These are phyloP conservation scores for Meredithiella fracta DNA, from an alignment of 2,329 filamentous ascomycete genomes.

Conservation along the genomic window DNA sequence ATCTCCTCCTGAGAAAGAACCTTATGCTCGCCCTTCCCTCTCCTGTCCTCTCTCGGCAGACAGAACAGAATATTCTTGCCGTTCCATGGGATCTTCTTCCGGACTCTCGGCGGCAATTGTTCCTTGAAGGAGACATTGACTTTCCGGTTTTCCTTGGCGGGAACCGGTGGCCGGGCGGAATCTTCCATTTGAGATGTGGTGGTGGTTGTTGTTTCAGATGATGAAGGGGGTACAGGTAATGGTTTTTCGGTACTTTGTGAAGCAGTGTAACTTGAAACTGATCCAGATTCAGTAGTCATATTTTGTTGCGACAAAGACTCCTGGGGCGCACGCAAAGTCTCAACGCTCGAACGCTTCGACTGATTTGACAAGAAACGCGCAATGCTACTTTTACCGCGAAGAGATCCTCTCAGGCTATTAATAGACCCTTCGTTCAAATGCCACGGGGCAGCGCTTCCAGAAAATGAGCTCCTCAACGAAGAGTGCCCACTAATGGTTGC, in stretches of 20 bases:
- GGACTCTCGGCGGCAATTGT: constrained; percentile 37
- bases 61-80: constrained; percentile 59
- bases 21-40: constrained; percentile 38
- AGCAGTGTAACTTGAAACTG: not conserved
- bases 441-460: constrained; percentile 35
- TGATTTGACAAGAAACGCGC: constrained; percentile 16
- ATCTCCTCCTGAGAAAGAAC: constrained; percentile 42
- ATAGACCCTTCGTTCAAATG: constrained; percentile 24
- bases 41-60: constrained; percentile 49
- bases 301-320: constrained; percentile 7
- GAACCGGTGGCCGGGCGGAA: constrained; percentile 21
- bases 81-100: constrained; percentile 59
- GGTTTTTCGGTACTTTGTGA: constrained; percentile 10
- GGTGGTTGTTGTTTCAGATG: not conserved
- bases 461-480: constrained; percentile 52
- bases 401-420: constrained; percentile 28
- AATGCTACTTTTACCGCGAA: not conserved
- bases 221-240: constrained; percentile 4
- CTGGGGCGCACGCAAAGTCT: constrained; percentile 28
- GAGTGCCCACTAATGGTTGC: constrained; percentile 55
- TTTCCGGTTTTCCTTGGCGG: constrained; percentile 20
- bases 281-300: constrained; percentile 10
- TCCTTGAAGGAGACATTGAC: constrained; percentile 23
- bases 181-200: constrained; percentile 10
- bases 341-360: constrained; percentile 36